Evolutionary conservation across 2,329 filamentous ascomycete species (phyloP).

Genomic region (Phyllosticta paracitricarpa): DNA sequence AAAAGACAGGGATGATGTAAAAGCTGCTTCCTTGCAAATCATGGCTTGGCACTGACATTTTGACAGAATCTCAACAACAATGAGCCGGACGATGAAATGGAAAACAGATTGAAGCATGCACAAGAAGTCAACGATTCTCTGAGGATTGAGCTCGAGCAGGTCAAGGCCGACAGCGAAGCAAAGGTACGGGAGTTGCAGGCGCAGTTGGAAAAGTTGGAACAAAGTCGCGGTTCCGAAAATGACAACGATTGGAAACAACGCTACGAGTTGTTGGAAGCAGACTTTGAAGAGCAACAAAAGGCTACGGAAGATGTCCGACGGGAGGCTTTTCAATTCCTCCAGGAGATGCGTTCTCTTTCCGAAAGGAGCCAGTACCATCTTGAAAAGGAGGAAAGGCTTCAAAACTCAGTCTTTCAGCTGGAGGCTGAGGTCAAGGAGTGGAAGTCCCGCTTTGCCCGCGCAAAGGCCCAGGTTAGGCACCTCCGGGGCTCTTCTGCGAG

Average conservation of each 20-base stretch:
- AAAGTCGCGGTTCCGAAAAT: conserved; percentile 16
- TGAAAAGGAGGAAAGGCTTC: conserved; percentile 72
- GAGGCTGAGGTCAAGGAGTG: conserved; percentile 81
- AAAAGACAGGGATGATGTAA: conserved; percentile 38
- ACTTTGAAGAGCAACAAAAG: conserved; percentile 69
- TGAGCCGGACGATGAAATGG: conserved; percentile 47
- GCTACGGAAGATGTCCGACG: conserved; percentile 78
- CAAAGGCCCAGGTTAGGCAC: conserved; percentile 77
- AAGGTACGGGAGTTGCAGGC: conserved; percentile 54
- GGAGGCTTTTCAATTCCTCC: conserved; percentile 72
- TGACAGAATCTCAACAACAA: conserved; percentile 24
- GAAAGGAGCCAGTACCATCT: conserved; percentile 67
- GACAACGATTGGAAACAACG: conserved; percentile 27
- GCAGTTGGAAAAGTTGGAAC: conserved; percentile 46
- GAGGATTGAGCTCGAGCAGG: conserved; percentile 65
- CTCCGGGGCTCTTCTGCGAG: conserved; percentile 74
- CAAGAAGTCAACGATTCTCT: conserved; percentile 60
- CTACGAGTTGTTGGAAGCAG: conserved; percentile 36
- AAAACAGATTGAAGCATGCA: conserved; percentile 59
- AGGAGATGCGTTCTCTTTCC: conserved; percentile 82
- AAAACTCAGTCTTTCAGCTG: conserved; percentile 62
- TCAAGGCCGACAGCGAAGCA: conserved; percentile 57
- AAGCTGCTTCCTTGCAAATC: conserved; percentile 10
- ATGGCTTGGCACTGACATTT: conserved; percentile 28
- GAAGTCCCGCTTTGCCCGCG: conserved; percentile 78